These are phyloP conservation scores for Solanum gracilifrons DNA, from an alignment of 257 asterid species.

Conservation along the genomic window DNA sequence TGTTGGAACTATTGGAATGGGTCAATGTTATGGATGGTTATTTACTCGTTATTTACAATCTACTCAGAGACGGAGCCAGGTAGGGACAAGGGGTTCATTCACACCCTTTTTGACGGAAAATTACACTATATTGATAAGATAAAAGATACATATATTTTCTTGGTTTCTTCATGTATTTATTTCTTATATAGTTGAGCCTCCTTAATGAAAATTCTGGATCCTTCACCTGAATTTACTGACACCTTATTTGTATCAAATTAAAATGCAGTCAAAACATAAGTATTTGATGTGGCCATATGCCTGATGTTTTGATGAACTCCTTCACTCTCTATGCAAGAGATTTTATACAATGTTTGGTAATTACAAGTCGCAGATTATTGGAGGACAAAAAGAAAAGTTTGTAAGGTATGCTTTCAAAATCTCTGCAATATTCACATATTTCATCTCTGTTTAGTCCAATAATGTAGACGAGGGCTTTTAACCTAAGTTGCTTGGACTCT, in stretches of 20 bases:
- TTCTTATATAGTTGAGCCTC: background rate
- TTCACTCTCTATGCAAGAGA: conserved; percentile 19
- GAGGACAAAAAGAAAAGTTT: conserved; percentile 76
- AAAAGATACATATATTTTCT: background rate
- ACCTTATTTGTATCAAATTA: background rate
- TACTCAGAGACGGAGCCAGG: background rate
- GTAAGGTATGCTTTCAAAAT: conserved; percentile 38
- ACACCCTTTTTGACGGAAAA: background rate
- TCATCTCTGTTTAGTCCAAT: background rate
- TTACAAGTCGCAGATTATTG: conserved; percentile 55
- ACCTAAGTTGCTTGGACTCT: background rate
- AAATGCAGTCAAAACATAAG: background rate
- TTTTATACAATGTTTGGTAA: conserved; percentile 43
- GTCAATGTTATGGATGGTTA: background rate
- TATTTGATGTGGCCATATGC: background rate
- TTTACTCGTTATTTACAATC: background rate
- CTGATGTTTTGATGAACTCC: conserved; percentile 4
- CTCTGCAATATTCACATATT: background rate
- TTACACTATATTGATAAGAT: background rate
- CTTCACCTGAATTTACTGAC: background rate
- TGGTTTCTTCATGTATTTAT: background rate
- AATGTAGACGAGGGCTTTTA: background rate
- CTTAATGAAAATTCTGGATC: background rate
- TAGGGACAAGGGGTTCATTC: background rate
- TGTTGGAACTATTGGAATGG: background rate